A percentile compares a stretch with the other conserved stretches of the same genome.
phyloP scores from a whole-genome alignment of 192 early-diverging fungal species.

The Podila epicladia region DNA sequence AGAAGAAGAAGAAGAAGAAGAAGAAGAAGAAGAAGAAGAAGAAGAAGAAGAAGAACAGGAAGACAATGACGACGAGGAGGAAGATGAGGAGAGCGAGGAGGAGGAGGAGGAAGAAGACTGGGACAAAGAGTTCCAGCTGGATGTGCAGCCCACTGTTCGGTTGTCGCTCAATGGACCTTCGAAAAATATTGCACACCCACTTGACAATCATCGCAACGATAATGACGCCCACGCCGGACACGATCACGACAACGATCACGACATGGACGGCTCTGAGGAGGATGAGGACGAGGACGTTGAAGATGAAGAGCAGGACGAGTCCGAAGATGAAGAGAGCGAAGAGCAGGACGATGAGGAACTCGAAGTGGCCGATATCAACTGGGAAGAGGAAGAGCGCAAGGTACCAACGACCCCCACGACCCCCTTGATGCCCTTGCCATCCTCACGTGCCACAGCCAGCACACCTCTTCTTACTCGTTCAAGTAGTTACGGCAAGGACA shows the following conservation, averaged over 20 bases:
- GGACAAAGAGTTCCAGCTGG: neutral
- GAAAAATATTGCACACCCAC: neutral
- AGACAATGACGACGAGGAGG: neutral
- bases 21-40: no score
- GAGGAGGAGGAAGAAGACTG: conserved; percentile 1
- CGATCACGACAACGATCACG: neutral
- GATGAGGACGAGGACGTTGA: neutral
- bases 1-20: no score
- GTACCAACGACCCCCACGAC: neutral
- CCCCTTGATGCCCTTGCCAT: neutral
- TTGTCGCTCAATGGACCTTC: neutral
- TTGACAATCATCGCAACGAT: neutral
- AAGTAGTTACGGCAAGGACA: conserved; percentile 4
- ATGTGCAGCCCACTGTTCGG: neutral
- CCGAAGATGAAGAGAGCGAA: neutral
- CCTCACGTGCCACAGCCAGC: neutral
- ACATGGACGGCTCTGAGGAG: neutral
- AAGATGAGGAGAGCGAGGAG: neutral
- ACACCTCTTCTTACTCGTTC: neutral
- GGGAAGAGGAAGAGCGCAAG: conserved; percentile 29
- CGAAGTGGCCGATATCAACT: conserved; percentile 24
- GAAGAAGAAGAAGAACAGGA: no score
- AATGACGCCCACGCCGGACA: neutral
- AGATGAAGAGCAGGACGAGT: neutral
- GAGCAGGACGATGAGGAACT: neutral